Conservation (phyloP, 441 rosid species). For the Rhodomyrtus psidioides region DNA sequence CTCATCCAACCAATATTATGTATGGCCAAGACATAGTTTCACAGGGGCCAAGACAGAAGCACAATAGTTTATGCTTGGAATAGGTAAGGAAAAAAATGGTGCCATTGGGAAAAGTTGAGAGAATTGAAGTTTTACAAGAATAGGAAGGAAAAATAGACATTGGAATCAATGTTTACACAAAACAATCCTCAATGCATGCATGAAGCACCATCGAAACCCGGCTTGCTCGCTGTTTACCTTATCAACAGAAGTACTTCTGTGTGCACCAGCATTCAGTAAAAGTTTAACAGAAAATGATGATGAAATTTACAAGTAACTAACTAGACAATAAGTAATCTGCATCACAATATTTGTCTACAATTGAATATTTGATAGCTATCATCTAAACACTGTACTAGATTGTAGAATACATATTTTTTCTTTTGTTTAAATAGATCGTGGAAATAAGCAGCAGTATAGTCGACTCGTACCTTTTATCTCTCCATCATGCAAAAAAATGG, state of each 20-base stretch:
- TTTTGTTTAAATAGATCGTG: neutral
- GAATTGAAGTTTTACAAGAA: neutral
- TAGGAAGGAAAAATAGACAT: neutral
- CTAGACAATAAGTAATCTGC: neutral
- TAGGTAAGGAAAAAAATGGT: neutral
- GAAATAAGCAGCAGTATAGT: neutral
- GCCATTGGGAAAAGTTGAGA: neutral
- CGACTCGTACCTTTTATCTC: conserved; percentile 9
- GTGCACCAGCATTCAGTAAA: neutral
- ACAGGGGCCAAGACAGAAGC: neutral
- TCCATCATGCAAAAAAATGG: neutral
- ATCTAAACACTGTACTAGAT: neutral
- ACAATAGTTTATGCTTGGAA: neutral
- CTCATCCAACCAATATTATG: neutral
- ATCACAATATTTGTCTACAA: neutral
- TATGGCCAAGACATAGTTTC: neutral
- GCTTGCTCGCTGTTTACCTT: neutral
- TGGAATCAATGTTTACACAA: neutral
- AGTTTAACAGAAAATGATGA: neutral
- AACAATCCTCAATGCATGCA: neutral
- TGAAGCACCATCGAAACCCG: neutral
- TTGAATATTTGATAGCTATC: neutral
- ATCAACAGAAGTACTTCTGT: neutral
- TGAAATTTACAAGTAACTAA: neutral
- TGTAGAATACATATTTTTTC: neutral